A percentile compares a stretch with the other conserved stretches of the same genome.
These are phyloP conservation scores for Cordyceps farinosa DNA, from an alignment of 2,329 filamentous ascomycete genomes.

Conservation along the genomic window DNA sequence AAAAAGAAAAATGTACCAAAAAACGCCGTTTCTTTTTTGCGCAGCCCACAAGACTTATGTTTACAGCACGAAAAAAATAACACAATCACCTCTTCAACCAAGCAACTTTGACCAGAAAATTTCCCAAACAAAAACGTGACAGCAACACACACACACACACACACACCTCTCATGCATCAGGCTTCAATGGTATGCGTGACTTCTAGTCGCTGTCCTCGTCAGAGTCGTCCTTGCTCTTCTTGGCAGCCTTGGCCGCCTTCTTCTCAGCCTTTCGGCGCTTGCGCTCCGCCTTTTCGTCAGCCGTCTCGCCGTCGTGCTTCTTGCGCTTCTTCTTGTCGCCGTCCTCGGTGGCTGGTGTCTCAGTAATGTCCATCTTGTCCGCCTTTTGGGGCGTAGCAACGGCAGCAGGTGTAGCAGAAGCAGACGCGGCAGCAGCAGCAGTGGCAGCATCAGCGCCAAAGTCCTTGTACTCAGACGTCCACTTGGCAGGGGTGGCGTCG, in stretches of 20 bases:
- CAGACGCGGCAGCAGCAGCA: conserved; percentile 41
- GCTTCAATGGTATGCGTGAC: neutral
- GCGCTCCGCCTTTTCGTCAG: conserved; percentile 62
- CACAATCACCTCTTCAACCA: neutral
- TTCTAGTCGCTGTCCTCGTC: conserved; percentile 52
- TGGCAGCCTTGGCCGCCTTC: conserved; percentile 55
- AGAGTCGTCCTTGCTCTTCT: conserved; percentile 47
- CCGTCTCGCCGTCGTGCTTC: conserved; percentile 75
- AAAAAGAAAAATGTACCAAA: conserved; percentile 10
- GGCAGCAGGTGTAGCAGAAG: conserved; percentile 43
- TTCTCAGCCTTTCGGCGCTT: conserved; percentile 59
- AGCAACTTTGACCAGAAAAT: neutral
- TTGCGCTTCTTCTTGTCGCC: conserved; percentile 67
- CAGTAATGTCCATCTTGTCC: conserved; percentile 36
- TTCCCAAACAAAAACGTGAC: conserved; percentile 8
- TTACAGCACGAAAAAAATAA: conserved; percentile 11
- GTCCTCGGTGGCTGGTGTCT: conserved; percentile 43
- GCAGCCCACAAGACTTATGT: conserved; percentile 15
- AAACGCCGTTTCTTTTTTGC: conserved; percentile 14
- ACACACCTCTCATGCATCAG: conserved; percentile 16
- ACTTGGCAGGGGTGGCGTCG: conserved; percentile 88
- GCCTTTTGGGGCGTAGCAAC: conserved; percentile 36
- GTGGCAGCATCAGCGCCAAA: conserved; percentile 59
- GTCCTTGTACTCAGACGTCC: conserved; percentile 91
- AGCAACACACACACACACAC: conserved; percentile 18